Evolutionary conservation across 2,329 filamentous ascomycete species (phyloP), one percentile per base, ranked within the genome.

Genomic region (Fusarium napiforme): DNA sequence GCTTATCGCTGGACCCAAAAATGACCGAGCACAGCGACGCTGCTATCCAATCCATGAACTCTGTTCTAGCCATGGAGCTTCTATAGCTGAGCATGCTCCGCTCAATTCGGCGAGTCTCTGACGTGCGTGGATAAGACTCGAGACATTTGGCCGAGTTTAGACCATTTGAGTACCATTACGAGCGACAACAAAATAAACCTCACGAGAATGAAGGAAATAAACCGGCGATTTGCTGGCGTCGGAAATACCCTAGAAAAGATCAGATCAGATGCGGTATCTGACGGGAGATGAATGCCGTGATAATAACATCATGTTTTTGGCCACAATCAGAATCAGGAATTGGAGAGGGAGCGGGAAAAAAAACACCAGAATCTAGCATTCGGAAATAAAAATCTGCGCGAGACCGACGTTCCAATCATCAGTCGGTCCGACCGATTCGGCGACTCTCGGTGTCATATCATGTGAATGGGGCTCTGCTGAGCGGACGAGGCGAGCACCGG

Each of bases 371-470:
- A 53, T 53, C 46, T 70, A 32, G 16, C 32, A 28, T 43, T 34
- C 66, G 66, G 67, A 69, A 70, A 69, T 70, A 70, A 65, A 70
- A 56, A 52, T 42, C 39, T 69, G 59, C 43, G 66, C 45, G 52
- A 36, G 45, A 18, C 43, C 67, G 66, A 69, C n/a, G 46, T 64
- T 52, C 66, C 53, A 69, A 70, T 65, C 62, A 65, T 37, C 53
- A 69, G 67, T 69, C 67, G 67, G 67, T 36, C 67, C 67, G 67
- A 69, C 42, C 56, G 63, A 66, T 39, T 69, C 67, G 66, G 67
- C 67, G 65, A 49, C 67, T 55, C 67, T 69, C 67, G 67, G 67
- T 69, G 67, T 69, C 67, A 69, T 70, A 65, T 69, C 59, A 69
- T 59, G 30, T 39, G 45, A 53, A 69, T 55, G 67, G 67, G 67